Evolutionary conservation across 768 basidiomycete genomes (phyloP).

Genomic region (Mycena sanguinolenta): DNA sequence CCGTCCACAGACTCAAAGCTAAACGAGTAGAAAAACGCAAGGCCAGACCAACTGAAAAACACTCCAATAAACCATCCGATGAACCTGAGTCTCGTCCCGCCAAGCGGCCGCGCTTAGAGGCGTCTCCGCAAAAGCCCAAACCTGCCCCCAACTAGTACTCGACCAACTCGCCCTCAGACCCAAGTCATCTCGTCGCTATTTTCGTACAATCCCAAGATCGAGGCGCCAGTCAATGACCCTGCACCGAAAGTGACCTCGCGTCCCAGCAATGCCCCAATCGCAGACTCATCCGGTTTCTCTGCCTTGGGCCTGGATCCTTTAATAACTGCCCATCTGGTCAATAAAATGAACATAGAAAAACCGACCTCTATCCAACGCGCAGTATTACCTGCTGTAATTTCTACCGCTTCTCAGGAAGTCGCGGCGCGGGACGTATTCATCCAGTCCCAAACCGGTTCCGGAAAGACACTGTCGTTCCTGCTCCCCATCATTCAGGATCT

Average conservation of each 20-base stretch:
- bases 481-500: slow-evolving; percentile 96
- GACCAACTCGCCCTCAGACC: slow-evolving; percentile 44
- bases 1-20: slow-evolving; percentile 72
- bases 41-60: slow-evolving; percentile 50
- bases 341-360: slow-evolving; percentile 84
- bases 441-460: slow-evolving; percentile 97
- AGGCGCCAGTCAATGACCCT: slow-evolving; percentile 50
- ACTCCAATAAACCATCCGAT: slow-evolving; percentile 39
- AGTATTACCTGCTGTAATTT: slow-evolving; percentile 69
- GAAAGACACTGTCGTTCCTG: slow-evolving; percentile 94
- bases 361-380: slow-evolving; percentile 94
- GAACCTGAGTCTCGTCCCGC: slow-evolving; percentile 51
- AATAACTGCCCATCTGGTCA: slow-evolving; percentile 79
- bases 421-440: slow-evolving; percentile 85
- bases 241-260: slow-evolving; percentile 45
- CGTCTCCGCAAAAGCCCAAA: slow-evolving; percentile 32
- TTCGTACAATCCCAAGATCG: slow-evolving; percentile 82
- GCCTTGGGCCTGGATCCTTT: slow-evolving; percentile 89
- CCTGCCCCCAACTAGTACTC: slow-evolving; percentile 18
- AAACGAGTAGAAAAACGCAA: slow-evolving; percentile 80
- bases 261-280: slow-evolving; percentile 89
- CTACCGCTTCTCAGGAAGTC: slow-evolving; percentile 50
- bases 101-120: slow-evolving; percentile 61
- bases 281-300: slow-evolving; percentile 80
- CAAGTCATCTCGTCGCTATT: slow-evolving; percentile 93